phyloP scores from a whole-genome alignment of 2,329 filamentous ascomycete genomes.

The Pseudogymnoascus verrucosus region DNA sequence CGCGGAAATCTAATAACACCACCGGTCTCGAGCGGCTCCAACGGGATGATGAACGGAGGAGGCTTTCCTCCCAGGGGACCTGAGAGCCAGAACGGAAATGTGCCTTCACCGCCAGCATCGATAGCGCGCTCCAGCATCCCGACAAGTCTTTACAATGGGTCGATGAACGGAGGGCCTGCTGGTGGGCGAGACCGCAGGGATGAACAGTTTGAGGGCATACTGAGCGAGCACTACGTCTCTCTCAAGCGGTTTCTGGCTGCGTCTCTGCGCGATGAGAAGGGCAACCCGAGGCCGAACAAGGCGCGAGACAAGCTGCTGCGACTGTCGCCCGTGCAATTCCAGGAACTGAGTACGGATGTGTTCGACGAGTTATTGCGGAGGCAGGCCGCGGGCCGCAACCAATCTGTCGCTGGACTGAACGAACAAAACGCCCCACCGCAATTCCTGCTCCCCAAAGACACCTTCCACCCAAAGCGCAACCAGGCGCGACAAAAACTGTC shows the following conservation, averaged over 20 bases:
- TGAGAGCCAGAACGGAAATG: slow-evolving; percentile 44
- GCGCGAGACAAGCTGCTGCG: slow-evolving; percentile 90
- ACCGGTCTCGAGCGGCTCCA: slow-evolving; percentile 57
- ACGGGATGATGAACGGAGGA: slow-evolving; percentile 53
- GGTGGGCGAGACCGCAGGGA: slow-evolving; percentile 57
- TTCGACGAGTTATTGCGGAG: slow-evolving; percentile 89
- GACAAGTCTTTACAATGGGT: slow-evolving; percentile 52
- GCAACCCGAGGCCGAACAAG: slow-evolving; percentile 70
- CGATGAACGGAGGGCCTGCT: slow-evolving; percentile 33
- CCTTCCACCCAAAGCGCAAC: slow-evolving; percentile 94
- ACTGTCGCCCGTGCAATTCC: slow-evolving; percentile 86
- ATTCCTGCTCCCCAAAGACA: slow-evolving; percentile 74
- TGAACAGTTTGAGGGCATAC: slow-evolving; percentile 50
- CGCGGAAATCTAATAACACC: slow-evolving; percentile 59
- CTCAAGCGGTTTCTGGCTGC: slow-evolving; percentile 60
- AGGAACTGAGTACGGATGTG: slow-evolving; percentile 95
- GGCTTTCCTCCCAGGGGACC: slow-evolving; percentile 40
- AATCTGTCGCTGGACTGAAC: slow-evolving; percentile 41
- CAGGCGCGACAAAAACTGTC: slow-evolving; percentile 94
- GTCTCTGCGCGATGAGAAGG: slow-evolving; percentile 65
- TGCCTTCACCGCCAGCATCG: slow-evolving; percentile 80
- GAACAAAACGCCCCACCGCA: slow-evolving; percentile 48
- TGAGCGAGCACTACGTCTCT: slow-evolving; percentile 74
- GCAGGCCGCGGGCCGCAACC: slow-evolving; percentile 56
- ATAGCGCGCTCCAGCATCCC: slow-evolving; percentile 79